phyloP scores from a whole-genome alignment of 2,329 filamentous ascomycete species.

The Capronia epimyces region DNA sequence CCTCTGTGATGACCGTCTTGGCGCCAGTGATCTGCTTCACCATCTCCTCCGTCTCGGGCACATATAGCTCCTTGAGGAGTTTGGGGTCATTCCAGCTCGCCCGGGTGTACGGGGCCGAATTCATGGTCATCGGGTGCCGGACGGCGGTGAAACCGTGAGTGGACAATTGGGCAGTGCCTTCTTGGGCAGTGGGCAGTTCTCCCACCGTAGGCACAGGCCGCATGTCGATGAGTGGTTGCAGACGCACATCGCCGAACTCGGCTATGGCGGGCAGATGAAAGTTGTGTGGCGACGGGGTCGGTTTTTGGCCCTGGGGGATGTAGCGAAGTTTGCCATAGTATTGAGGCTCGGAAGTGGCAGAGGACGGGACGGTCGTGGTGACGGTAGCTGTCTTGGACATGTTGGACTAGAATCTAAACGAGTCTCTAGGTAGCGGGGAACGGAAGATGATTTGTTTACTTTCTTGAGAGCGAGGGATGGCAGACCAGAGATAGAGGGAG shows the following conservation, averaged over 20 bases:
- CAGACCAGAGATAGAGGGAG: not conserved
- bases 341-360: conserved; percentile 16
- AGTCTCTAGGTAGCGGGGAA: not conserved
- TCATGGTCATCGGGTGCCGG: conserved; percentile 25
- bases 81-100: conserved; percentile 27
- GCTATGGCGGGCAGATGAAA: conserved; percentile 24
- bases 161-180: conserved; percentile 15
- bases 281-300: conserved; percentile 19
- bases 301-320: conserved; percentile 21
- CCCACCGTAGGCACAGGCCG: conserved; percentile 18
- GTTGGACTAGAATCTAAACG: not conserved
- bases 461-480: no score
- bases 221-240: conserved; percentile 24
- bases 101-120: conserved; percentile 25
- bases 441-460: no score
- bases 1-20: conserved; percentile 29
- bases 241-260: conserved; percentile 24
- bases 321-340: conserved; percentile 23
- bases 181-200: conserved; percentile 14
- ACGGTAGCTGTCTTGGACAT: not conserved
- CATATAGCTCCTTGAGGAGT: conserved; percentile 27
- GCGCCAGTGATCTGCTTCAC: conserved; percentile 31
- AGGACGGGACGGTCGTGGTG: conserved; percentile 7
- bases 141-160: conserved; percentile 22
- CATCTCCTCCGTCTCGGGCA: conserved; percentile 30